Evolutionary conservation across 78 protist species (phyloP), one percentile per base, ranked within the genome.

Genomic region (Pelomyxa schiedti): DNA sequence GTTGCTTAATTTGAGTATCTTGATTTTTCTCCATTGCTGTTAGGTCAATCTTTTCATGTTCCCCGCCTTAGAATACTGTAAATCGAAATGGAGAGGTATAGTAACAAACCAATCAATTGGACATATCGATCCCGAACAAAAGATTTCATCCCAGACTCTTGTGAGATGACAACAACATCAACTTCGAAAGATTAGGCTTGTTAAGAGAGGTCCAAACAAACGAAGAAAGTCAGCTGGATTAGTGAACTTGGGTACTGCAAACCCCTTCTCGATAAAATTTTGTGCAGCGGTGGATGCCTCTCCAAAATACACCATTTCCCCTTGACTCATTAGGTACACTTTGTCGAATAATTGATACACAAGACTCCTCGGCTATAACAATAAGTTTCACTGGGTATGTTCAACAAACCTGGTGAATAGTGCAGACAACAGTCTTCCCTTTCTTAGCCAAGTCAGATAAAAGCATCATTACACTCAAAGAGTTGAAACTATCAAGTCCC

Each of bases 371-470:
- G 58, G 58, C 58, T n/a, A n/a, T n/a, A n/a, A n/a, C n/a, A n/a
- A n/a, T n/a, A n/a, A n/a, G n/a, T n/a, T n/a, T n/a, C n/a, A n/a
- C n/a, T n/a, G n/a, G n/a, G n/a, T n/a, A n/a, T n/a, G n/a, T n/a
- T n/a, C n/a, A 65, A 4, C 69, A 4, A 64, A 84, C 85, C 52
- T 85, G 89, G 76, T 85, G 89, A 9, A 85, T 74, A 9, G 83
- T 78, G 39, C 84, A 78, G 35, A 85, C 82, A 28, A 85, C 63
- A 24, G 89, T 77, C 53, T 77, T 72, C 38, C 89, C 89, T 41
- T 41, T 9, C 29, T 38, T 65, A 0, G 89, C 85, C 39, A 85
- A 71, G 68, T 78, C 76, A 37, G 67, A 68, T 32, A 85, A 69
- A 29, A 78, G 52, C 35, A 73, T 58, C 89, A 85, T 79, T 35